These are phyloP conservation scores for Cystofilobasidium capitatum DNA, from an alignment of 768 basidiomycete species.

Conservation along the genomic window DNA sequence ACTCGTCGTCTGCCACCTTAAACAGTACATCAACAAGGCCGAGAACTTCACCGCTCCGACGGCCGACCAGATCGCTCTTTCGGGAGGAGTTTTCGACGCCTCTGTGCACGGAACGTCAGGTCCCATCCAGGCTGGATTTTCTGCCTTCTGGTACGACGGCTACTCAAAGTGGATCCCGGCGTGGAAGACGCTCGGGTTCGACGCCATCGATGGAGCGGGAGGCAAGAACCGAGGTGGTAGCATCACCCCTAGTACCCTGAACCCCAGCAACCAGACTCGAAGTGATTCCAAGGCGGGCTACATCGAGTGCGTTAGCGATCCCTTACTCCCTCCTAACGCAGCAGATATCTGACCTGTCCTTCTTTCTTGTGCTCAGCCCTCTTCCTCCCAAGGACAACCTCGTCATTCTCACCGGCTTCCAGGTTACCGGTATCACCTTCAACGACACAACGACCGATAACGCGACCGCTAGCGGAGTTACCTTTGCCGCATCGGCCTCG, in stretches of 20 bases:
- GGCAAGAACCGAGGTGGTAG: conserved; percentile 35
- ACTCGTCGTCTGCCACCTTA: not conserved
- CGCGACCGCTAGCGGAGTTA: conserved; percentile 46
- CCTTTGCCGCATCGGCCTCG: conserved; percentile 43
- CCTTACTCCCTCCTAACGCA: not conserved
- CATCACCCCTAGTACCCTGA: conserved; percentile 54
- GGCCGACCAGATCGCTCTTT: conserved; percentile 14
- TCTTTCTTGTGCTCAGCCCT: not conserved
- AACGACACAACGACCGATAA: conserved; percentile 36
- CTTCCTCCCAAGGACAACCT: conserved; percentile 47
- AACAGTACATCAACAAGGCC: conserved; percentile 20
- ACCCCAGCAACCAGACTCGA: conserved; percentile 56
- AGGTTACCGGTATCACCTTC: conserved; percentile 48
- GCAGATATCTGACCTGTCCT: not conserved
- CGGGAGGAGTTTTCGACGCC: conserved; percentile 16
- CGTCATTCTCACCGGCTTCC: conserved; percentile 53
- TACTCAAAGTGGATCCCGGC: conserved; percentile 17
- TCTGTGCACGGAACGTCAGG: conserved; percentile 15
- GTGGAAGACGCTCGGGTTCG: conserved; percentile 4
- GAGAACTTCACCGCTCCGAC: conserved; percentile 24
- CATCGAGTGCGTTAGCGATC: conserved; percentile 44
- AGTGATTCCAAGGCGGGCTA: conserved; percentile 56
- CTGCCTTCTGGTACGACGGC: conserved; percentile 25
- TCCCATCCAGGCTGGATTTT: conserved; percentile 17
- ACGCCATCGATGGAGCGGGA: conserved; percentile 24